Evolutionary conservation across 208 protist genomes (phyloP).

Genomic region (Vickermania ingenoplastis): DNA sequence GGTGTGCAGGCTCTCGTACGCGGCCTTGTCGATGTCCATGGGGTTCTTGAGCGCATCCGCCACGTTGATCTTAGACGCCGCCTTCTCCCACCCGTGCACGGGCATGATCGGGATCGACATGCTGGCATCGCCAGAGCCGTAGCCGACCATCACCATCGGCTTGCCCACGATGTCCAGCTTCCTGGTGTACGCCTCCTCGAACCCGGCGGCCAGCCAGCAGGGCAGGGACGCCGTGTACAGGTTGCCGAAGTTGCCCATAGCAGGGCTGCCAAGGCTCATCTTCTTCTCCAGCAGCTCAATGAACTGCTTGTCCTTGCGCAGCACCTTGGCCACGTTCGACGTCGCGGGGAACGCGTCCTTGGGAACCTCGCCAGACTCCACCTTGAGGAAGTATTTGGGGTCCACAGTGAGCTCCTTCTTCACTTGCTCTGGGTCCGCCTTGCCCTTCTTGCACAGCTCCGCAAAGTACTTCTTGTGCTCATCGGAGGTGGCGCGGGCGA

Average conservation of each 20-base stretch:
- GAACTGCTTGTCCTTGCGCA: slow-evolving; percentile 76
- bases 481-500: slow-evolving; percentile 61
- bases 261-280: slow-evolving; percentile 79
- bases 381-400: slow-evolving; percentile 68
- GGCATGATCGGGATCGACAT: slow-evolving; percentile 84
- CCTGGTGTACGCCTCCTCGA: slow-evolving; percentile 73
- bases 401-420: slow-evolving; percentile 54
- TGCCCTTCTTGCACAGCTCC: slow-evolving; percentile 52
- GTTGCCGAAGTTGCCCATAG: slow-evolving; percentile 87
- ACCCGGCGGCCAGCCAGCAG: slow-evolving; percentile 82
- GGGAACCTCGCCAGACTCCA: slow-evolving; percentile 60
- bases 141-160: slow-evolving; percentile 86
- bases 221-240: slow-evolving; percentile 88
- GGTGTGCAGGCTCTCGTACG: slow-evolving; percentile 81
- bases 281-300: slow-evolving; percentile 64
- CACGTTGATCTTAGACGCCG: slow-evolving; percentile 72
- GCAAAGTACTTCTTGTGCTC: slow-evolving; percentile 56
- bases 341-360: slow-evolving; percentile 67
- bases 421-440: slow-evolving; percentile 34
- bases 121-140: slow-evolving; percentile 80
- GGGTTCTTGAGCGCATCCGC: slow-evolving; percentile 55
- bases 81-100: slow-evolving; percentile 71
- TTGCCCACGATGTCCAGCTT: slow-evolving; percentile 77
- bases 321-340: slow-evolving; percentile 67
- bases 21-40: slow-evolving; percentile 53